Conservation (phyloP, 768 basidiomycete species). For the Pholiota conissans region DNA sequence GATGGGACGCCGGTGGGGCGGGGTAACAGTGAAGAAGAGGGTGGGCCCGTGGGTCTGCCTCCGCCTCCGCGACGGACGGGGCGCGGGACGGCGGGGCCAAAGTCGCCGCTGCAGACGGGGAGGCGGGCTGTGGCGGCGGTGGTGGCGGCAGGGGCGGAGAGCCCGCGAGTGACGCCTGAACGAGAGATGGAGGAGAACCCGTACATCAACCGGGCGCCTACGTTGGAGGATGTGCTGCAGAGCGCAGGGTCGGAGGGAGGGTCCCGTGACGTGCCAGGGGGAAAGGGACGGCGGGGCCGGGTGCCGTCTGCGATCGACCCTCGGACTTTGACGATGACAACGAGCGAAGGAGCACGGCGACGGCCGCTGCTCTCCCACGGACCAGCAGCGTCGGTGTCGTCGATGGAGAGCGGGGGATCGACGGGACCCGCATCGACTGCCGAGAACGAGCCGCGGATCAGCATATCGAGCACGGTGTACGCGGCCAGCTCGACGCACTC, state of each 20-base stretch:
- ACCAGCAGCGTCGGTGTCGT: conserved; percentile 25
- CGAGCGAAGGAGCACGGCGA: conserved; percentile 16
- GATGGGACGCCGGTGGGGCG: neutral
- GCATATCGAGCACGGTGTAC: conserved; percentile 43
- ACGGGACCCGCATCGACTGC: conserved; percentile 31
- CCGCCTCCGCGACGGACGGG: conserved; percentile 35
- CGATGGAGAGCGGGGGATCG: conserved; percentile 25
- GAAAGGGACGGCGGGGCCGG: neutral
- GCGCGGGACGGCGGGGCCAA: neutral
- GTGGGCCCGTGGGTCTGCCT: conserved; percentile 55
- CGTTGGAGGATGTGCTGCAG: conserved; percentile 27
- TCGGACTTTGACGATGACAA: neutral
- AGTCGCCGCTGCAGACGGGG: neutral
- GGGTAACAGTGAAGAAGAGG: neutral
- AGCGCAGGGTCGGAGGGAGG: neutral
- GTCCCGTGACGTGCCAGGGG: neutral
- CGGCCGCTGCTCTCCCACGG: conserved; percentile 37
- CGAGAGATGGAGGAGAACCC: conserved; percentile 28
- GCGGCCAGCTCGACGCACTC: conserved; percentile 29
- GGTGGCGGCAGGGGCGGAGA: too few relatives aligned
- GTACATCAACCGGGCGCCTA: conserved; percentile 47
- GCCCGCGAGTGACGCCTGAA: neutral
- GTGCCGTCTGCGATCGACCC: neutral
- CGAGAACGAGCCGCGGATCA: conserved; percentile 36
- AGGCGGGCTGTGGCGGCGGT: conserved; percentile 3